Evolutionary conservation across 23 red algal species (phyloP).

Genomic region (Gracilaria domingensis): DNA sequence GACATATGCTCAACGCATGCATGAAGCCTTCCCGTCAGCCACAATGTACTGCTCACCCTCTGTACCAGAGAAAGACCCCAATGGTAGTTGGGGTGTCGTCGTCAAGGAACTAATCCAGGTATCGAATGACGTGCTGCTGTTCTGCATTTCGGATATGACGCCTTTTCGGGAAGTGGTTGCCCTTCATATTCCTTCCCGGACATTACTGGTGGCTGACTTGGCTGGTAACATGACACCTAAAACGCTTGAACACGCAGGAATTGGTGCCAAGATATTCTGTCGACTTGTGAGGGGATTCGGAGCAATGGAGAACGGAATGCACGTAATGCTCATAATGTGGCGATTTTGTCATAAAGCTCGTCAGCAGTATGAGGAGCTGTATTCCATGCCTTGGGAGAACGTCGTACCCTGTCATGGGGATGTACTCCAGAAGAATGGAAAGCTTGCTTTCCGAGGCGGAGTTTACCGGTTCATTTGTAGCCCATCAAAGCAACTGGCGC

Average conservation of each 20-base stretch:
- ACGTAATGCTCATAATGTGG: conserved; percentile 26
- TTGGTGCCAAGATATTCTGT: conserved; percentile 1
- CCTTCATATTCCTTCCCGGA: background rate
- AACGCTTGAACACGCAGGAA: background rate
- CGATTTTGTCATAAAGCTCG: background rate
- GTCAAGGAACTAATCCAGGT: background rate
- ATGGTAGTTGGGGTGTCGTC: conserved; percentile 31
- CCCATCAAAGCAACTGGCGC: background rate
- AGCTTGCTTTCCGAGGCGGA: conserved; percentile 6
- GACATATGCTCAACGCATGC: conserved; percentile 22
- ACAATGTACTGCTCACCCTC: conserved; percentile 37
- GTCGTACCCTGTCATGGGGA: conserved; percentile 27
- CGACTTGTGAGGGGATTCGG: background rate
- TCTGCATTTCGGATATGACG: conserved; percentile 3
- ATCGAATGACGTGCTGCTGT: background rate
- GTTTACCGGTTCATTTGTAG: background rate
- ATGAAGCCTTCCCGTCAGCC: conserved; percentile 1
- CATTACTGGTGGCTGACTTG: conserved; percentile 18
- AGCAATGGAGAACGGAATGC: background rate
- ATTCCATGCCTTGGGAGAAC: conserved; percentile 4
- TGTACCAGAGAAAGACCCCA: background rate
- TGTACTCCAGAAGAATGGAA: conserved; percentile 7
- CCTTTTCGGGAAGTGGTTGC: conserved; percentile 25
- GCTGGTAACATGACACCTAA: conserved; percentile 17
- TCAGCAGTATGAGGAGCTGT: conserved; percentile 17